Percentiles rank a stretch among this genome's conserved stretches.
Conservation (phyloP, 2,329 filamentous ascomycete genomes). For the Aspergillus ochraceus region DNA sequence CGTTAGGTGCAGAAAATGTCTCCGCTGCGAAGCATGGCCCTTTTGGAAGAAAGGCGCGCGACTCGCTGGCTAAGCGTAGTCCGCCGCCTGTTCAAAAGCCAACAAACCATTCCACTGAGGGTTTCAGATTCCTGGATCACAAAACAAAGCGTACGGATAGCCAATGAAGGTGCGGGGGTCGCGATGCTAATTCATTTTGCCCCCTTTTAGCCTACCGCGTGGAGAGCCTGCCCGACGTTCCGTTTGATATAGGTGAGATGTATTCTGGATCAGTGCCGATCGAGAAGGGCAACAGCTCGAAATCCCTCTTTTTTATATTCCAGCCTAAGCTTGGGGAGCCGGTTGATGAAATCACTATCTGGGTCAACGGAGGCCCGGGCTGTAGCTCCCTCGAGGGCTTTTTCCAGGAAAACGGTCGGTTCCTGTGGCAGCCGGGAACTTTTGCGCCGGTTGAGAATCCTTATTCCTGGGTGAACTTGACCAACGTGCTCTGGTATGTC, state of each 20-base stretch:
- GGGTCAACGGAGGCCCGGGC: constrained; percentile 56
- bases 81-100: constrained; percentile 14
- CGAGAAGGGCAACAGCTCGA: constrained; percentile 46
- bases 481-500: constrained; percentile 71
- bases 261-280: constrained; percentile 57
- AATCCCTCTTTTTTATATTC: constrained; percentile 51
- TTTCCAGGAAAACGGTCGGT: constrained; percentile 75
- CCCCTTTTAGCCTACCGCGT: constrained; percentile 58
- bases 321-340: constrained; percentile 47
- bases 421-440: constrained; percentile 70
- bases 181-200: not conserved
- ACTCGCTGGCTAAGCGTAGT: constrained; percentile 21
- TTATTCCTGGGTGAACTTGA: constrained; percentile 73
- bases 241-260: constrained; percentile 63
- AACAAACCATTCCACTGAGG: constrained; percentile 14
- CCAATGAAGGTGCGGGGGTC: not conserved
- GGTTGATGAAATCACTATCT: constrained; percentile 45
- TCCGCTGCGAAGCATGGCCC: constrained; percentile 26
- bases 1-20: constrained; percentile 20
- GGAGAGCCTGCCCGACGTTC: constrained; percentile 66
- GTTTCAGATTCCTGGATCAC: constrained; percentile 28
- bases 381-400: constrained; percentile 65
- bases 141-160: constrained; percentile 27
- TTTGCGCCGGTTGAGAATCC: constrained; percentile 63
- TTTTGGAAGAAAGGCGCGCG: constrained; percentile 25